Evolutionary conservation across 495 filamentous ascomycete species (phyloP), one percentile per base, ranked within the genome.

Genomic region (Tuber aestivum): DNA sequence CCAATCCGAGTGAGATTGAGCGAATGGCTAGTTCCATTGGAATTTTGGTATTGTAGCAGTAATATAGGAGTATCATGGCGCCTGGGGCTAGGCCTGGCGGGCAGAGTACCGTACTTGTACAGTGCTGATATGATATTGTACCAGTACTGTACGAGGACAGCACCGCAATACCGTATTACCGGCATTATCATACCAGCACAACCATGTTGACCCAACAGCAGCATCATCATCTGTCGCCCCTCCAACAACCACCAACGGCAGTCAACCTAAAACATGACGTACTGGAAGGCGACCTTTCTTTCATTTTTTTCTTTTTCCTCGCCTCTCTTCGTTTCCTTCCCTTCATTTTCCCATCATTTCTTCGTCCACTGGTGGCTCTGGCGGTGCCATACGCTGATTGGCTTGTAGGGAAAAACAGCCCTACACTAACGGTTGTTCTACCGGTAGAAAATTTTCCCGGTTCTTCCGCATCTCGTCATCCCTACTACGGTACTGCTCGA

Each of bases 331-430:
- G 41, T 56, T 50, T 35, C 32, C 41, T 75, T 32, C 68, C 41
- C 50, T 75, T 20, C 44, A 65, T 56, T 70, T 70, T 69, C 69
- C 27, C 27, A 20, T 37, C 32, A 40, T 56, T 75, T 40, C 7
- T 75, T 72, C 61, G 72, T 72, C 65, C 72, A 32, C 56, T 72
- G 74, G 35, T 45, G 48, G 70, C 27, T 42, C 61, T 35, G 32
- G 27, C 27, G 14, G 27, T 35, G n/a, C n/a, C n/a, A n/a, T n/a
- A 65, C 56, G 56, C 56, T 27, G 56, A 65, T 35, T 65, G 56
- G 56, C 56, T 65, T 27, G 56, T 65, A 16, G 14, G 14, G 14
- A 35, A 32, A 61, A 65, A 65, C 56, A 65, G 56, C 56, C 56
- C 56, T 65, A 65, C 56, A 20, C 56, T 65, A 65, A 65, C 56